Evolutionary conservation across 345 rosid species (phyloP).

Genomic region (Syzygium grande): DNA sequence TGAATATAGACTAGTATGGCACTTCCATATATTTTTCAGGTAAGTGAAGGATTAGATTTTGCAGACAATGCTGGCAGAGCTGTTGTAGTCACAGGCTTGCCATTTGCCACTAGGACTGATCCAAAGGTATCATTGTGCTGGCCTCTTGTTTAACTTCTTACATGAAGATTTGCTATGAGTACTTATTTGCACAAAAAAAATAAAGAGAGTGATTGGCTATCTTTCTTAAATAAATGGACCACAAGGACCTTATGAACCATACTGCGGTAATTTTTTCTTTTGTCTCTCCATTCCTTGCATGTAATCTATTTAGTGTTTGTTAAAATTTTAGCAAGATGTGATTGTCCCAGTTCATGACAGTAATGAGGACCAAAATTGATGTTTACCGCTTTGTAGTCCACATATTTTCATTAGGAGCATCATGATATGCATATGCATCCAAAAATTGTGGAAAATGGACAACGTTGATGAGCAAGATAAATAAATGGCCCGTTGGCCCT

Average conservation of each 20-base stretch:
- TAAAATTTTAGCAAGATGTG: background rate
- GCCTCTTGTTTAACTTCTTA: background rate
- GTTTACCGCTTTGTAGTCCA: background rate
- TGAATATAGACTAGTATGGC: background rate
- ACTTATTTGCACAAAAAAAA: background rate
- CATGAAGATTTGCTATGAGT: background rate
- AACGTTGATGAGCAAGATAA: background rate
- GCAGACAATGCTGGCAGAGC: slow-evolving; percentile 98
- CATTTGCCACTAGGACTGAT: slow-evolving; percentile 70
- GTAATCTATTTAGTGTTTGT: background rate
- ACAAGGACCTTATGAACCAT: background rate
- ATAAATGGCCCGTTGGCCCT: background rate
- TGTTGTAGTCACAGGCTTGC: slow-evolving; percentile 85
- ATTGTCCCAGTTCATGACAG: background rate
- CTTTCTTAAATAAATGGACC: background rate
- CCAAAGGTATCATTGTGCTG: slow-evolving; percentile 61
- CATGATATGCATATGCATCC: background rate
- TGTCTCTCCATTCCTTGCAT: background rate
- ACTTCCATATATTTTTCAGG: slow-evolving; percentile 41
- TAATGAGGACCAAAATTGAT: background rate
- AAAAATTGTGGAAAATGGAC: background rate
- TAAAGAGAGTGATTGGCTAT: background rate
- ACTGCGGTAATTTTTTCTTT: background rate
- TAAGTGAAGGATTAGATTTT: slow-evolving; percentile 98
- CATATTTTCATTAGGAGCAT: background rate